Conservation (phyloP, 805 yeast species). For the Alloascoidea hylecoeti region DNA sequence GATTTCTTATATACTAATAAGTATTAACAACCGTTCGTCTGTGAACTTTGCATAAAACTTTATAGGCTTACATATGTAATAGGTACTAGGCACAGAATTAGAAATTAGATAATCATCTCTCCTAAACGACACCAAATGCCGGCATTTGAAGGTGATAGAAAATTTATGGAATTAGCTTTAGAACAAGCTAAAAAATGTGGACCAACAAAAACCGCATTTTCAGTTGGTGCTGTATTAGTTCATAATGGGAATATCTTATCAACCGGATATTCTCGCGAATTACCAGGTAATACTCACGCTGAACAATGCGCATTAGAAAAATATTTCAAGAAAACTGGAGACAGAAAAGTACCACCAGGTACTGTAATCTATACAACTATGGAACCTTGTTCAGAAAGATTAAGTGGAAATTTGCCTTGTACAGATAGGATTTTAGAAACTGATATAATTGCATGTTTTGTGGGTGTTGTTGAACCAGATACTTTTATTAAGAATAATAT, state of each 20-base stretch:
- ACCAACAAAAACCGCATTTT: slow-evolving; percentile 72
- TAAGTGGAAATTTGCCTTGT: slow-evolving; percentile 88
- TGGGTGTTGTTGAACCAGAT: slow-evolving; percentile 85
- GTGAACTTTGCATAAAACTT: no score
- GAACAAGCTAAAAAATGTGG: slow-evolving; percentile 70
- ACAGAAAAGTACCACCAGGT: slow-evolving; percentile 45
- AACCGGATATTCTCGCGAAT: slow-evolving; percentile 81
- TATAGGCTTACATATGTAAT: no score
- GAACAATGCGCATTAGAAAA: slow-evolving; percentile 90
- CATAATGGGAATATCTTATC: slow-evolving; percentile 52
- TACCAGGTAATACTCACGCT: slow-evolving; percentile 94
- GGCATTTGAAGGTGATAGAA: no score
- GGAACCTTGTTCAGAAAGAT: slow-evolving; percentile 89
- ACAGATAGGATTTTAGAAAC: slow-evolving; percentile 57
- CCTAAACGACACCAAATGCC: no score
- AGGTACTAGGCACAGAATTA: no score
- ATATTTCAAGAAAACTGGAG: slow-evolving; percentile 27
- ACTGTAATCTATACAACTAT: slow-evolving; percentile 84
- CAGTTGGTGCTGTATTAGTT: slow-evolving; percentile 87
- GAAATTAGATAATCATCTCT: no score
- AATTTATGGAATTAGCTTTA: slow-evolving; percentile 65
- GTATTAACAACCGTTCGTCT: no score
- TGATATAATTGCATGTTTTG: slow-evolving; percentile 62
- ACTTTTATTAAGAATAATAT: slow-evolving; percentile 73
- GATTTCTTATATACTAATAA: no score